phyloP scores from a whole-genome alignment of 2,329 filamentous ascomycete species.

The Sarocladium kiliense region DNA sequence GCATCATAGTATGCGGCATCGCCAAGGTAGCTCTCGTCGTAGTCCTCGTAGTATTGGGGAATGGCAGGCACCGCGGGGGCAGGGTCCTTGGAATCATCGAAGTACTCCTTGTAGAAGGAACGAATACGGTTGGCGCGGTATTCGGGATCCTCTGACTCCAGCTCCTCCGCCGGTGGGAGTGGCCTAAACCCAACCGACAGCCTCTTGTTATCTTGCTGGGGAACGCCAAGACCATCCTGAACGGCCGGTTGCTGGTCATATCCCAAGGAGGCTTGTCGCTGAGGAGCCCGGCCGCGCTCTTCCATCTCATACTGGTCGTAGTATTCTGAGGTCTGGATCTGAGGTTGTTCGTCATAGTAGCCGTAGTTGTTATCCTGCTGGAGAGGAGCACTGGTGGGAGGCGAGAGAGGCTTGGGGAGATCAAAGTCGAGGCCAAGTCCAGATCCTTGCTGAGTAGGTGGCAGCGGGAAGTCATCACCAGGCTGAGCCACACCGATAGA shows the following conservation, averaged over 20 bases:
- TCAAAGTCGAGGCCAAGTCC: constrained; percentile 31
- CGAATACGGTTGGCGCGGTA: constrained; percentile 92
- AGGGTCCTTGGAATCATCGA: constrained; percentile 68
- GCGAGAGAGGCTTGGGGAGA: constrained; percentile 23
- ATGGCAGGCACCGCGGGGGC: constrained; percentile 33
- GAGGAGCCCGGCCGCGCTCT: constrained; percentile 29
- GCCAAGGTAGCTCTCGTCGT: constrained; percentile 64
- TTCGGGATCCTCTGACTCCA: constrained; percentile 81
- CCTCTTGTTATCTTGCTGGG: constrained; percentile 49
- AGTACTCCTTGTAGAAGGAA: constrained; percentile 99
- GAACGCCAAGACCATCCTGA: constrained; percentile 43
- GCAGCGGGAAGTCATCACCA: constrained; percentile 19
- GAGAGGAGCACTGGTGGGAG: constrained; percentile 17
- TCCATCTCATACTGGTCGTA: constrained; percentile 27
- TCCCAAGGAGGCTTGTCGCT: constrained; percentile 17
- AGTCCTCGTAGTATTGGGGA: constrained; percentile 67
- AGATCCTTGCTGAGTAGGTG: constrained; percentile 20
- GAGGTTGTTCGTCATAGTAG: constrained; percentile 18
- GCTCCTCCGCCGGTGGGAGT: constrained; percentile 77
- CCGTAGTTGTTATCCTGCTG: constrained; percentile 15
- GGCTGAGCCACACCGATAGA: constrained; percentile 16
- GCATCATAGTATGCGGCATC: constrained; percentile 61
- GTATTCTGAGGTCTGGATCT: constrained; percentile 26
- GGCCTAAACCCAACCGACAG: constrained; percentile 74
- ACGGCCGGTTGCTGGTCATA: constrained; percentile 15